Conservation (phyloP, 352 stramenopile genomes). For the Porosira glacialis region DNA sequence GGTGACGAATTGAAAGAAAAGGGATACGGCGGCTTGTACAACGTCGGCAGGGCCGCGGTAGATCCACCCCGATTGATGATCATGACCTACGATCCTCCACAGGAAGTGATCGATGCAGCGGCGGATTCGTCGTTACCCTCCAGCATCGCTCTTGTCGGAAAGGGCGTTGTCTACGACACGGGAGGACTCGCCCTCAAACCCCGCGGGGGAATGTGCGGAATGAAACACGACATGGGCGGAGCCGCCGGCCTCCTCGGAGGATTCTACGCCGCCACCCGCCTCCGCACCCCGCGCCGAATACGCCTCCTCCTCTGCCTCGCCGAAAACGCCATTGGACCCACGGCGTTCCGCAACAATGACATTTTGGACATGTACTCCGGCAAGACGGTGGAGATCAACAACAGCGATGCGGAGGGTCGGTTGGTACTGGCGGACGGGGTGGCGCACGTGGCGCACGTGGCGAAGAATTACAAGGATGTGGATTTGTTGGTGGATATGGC, state of each 20-base stretch:
- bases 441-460: slow-evolving; percentile 90
- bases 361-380: too few species aligned
- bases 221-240: slow-evolving; percentile 92
- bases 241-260: slow-evolving; percentile 83
- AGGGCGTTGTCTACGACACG: slow-evolving; percentile 96
- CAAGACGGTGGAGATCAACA: slow-evolving; percentile 96
- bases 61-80: slow-evolving; percentile 88
- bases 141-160: slow-evolving; percentile 88
- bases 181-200: slow-evolving; percentile 91
- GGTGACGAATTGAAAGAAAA: slow-evolving; percentile 86
- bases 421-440: slow-evolving; percentile 90
- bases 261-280: slow-evolving; percentile 83
- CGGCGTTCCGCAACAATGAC: slow-evolving; percentile 88
- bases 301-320: slow-evolving; percentile 89
- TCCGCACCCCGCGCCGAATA: slow-evolving; percentile 52
- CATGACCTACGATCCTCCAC: slow-evolving; percentile 82
- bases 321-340: slow-evolving; percentile 90
- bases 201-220: slow-evolving; percentile 83
- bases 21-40: slow-evolving; percentile 84
- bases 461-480: slow-evolving; percentile 84
- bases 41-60: slow-evolving; percentile 82
- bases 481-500: slow-evolving; percentile 77
- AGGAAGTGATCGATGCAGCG: slow-evolving; percentile 1
- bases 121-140: slow-evolving; percentile 24
- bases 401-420: slow-evolving; percentile 92